phyloP scores from a whole-genome alignment of 768 basidiomycete genomes.

The Lactarius tabidus region DNA sequence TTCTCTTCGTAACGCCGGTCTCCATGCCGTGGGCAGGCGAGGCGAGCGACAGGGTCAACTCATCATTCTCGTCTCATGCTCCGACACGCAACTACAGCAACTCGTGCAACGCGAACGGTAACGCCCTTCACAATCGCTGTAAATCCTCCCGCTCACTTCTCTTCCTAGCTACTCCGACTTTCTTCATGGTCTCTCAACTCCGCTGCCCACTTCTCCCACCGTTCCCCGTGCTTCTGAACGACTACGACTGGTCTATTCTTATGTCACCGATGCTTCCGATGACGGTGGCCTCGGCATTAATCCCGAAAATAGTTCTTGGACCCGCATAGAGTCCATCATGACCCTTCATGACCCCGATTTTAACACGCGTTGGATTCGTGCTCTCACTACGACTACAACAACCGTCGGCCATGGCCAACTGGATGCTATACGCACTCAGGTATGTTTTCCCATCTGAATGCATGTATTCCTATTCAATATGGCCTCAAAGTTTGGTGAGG shows the following conservation, averaged over 20 bases:
- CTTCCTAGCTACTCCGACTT: slow-evolving; percentile 65
- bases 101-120: slow-evolving; percentile 75
- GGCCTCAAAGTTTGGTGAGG: slow-evolving; percentile 62
- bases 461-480: slow-evolving; percentile 12
- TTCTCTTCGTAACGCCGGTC: slow-evolving; percentile 55
- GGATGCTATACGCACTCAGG: slow-evolving; percentile 70
- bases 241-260: slow-evolving; percentile 71
- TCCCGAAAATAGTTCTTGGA: slow-evolving; percentile 68
- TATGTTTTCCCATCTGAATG: slow-evolving; percentile 31
- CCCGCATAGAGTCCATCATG: slow-evolving; percentile 75
- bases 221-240: slow-evolving; percentile 67
- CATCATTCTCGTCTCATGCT: slow-evolving; percentile 71
- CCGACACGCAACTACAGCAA: slow-evolving; percentile 52
- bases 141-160: neutral
- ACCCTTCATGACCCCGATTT: slow-evolving; percentile 80
- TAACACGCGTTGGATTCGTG: slow-evolving; percentile 73
- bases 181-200: slow-evolving; percentile 65
- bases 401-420: slow-evolving; percentile 61
- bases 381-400: slow-evolving; percentile 64
- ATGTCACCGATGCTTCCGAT: slow-evolving; percentile 60
- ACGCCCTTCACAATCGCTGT: slow-evolving; percentile 27
- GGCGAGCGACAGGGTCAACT: slow-evolving; percentile 76
- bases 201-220: slow-evolving; percentile 38
- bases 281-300: slow-evolving; percentile 86
- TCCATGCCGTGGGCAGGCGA: slow-evolving; percentile 68